These are phyloP conservation scores for Dryadomyces sulphureus DNA, from an alignment of 2,329 filamentous ascomycete species.

Conservation along the genomic window DNA sequence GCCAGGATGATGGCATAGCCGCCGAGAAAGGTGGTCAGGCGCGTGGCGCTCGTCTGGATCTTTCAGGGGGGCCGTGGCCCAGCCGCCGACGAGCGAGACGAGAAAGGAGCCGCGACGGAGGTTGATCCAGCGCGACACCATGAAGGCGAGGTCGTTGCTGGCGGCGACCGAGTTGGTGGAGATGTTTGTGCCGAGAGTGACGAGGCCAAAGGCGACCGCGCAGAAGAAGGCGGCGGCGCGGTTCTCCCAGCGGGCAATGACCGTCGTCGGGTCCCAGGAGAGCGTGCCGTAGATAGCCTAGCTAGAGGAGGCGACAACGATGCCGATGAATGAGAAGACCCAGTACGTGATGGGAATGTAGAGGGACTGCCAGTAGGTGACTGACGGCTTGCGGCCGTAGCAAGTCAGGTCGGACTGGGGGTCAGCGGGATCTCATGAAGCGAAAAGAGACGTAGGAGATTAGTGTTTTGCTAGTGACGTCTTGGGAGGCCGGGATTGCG, in stretches of 20 bases:
- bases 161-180: slow-evolving; percentile 22
- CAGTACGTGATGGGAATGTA: slow-evolving; percentile 21
- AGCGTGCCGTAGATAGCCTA: slow-evolving; percentile 24
- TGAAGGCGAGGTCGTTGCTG: slow-evolving; percentile 20
- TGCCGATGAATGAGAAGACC: slow-evolving; percentile 19
- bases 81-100: slow-evolving; percentile 12
- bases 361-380: slow-evolving; percentile 25
- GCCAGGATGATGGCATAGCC: slow-evolving; percentile 13
- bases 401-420: slow-evolving; percentile 20
- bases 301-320: slow-evolving; percentile 25
- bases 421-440: neutral
- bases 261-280: slow-evolving; percentile 12
- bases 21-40: slow-evolving; percentile 10
- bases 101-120: slow-evolving; percentile 18
- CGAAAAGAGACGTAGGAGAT: slow-evolving; percentile 14
- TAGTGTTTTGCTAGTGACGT: slow-evolving; percentile 14
- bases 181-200: slow-evolving; percentile 12
- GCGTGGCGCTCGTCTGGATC: slow-evolving; percentile 10
- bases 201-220: slow-evolving; percentile 10
- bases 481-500: slow-evolving; percentile 21
- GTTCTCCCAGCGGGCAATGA: slow-evolving; percentile 10
- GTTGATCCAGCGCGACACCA: slow-evolving; percentile 20
- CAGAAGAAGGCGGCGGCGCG: slow-evolving; percentile 14
- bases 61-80: slow-evolving; percentile 15
- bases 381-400: slow-evolving; percentile 21